phyloP scores from a whole-genome alignment of 2,329 filamentous ascomycete species.

The Fragosphaeria purpurea region DNA sequence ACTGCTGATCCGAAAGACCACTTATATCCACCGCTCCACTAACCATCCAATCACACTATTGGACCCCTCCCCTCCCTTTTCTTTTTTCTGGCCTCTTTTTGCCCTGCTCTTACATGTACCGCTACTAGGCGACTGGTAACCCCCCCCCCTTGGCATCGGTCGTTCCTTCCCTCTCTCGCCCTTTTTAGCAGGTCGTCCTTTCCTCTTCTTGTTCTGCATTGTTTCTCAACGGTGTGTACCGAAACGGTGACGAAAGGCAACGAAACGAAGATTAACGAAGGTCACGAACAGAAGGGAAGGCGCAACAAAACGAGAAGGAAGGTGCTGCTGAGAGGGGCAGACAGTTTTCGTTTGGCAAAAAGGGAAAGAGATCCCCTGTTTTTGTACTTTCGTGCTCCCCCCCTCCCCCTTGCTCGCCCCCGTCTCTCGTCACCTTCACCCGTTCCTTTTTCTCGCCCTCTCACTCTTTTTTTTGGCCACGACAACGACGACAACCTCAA shows the following conservation, averaged over 20 bases:
- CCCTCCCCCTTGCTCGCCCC: not conserved
- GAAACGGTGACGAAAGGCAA: too few relatives aligned
- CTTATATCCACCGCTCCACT: conserved; percentile 5
- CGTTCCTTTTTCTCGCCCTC: not conserved
- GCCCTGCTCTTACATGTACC: not conserved
- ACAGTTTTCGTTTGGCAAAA: not conserved
- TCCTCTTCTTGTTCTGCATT: conserved; percentile 1
- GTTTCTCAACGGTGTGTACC: too few relatives aligned
- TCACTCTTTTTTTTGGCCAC: not conserved
- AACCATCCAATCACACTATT: conserved; percentile 4
- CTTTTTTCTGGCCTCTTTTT: not conserved
- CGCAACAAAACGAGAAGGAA: too few relatives aligned
- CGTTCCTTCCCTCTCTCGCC: conserved; percentile 2
- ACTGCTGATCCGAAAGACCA: not conserved
- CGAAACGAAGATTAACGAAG: not conserved
- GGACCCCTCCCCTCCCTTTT: conserved; percentile 10
- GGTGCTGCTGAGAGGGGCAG: conserved; percentile 6
- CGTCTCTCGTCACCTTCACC: too few relatives aligned
- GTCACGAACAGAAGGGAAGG: conserved; percentile 1
- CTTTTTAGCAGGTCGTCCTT: conserved; percentile 7
- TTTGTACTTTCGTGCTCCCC: not conserved
- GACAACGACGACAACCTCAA: conserved; percentile 1
- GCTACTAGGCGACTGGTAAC: not conserved
- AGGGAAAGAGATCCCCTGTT: not conserved
- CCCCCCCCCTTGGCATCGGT: not conserved